A percentile compares a stretch with the other conserved stretches of the same genome.
These are phyloP conservation scores for Paraurostyla sp. DNA, from an alignment of 73 alveolate genomes.

Conservation along the genomic window DNA sequence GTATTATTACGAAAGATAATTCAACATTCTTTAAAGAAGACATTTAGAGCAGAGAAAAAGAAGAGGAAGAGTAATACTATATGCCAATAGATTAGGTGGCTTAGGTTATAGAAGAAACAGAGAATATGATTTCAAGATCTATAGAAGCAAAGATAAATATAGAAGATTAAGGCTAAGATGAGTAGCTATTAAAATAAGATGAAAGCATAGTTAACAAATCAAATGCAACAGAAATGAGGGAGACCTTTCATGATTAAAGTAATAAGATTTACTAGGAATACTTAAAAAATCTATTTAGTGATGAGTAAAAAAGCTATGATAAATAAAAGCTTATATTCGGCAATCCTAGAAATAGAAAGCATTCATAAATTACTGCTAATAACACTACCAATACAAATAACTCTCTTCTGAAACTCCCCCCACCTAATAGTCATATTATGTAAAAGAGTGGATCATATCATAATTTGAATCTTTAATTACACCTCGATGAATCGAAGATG, in stretches of 20 bases:
- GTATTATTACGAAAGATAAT: not conserved
- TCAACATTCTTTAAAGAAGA: not conserved
- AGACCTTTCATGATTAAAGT: too few species aligned
- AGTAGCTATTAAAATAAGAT: too few species aligned
- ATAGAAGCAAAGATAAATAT: not conserved
- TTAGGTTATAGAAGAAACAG: not conserved
- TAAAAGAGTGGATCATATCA: not conserved
- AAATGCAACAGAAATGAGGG: too few species aligned
- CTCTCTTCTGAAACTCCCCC: not conserved
- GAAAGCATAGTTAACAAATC: too few species aligned
- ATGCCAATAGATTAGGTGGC: not conserved
- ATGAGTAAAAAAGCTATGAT: not conserved
- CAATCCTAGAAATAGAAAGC: not conserved
- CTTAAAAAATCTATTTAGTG: not conserved
- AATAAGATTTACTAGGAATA: not conserved
- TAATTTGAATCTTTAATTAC: not conserved
- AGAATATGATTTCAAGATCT: not conserved
- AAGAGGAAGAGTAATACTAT: slow-evolving; percentile 15
- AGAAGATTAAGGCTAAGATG: not conserved
- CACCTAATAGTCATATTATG: not conserved
- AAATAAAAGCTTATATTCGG: not conserved
- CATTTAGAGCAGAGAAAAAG: not conserved
- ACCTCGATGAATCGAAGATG: not conserved
- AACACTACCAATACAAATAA: not conserved
- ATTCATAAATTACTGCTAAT: not conserved